phyloP scores from a whole-genome alignment of 202 grass and related monocot species.

The Musa balbisiana region DNA sequence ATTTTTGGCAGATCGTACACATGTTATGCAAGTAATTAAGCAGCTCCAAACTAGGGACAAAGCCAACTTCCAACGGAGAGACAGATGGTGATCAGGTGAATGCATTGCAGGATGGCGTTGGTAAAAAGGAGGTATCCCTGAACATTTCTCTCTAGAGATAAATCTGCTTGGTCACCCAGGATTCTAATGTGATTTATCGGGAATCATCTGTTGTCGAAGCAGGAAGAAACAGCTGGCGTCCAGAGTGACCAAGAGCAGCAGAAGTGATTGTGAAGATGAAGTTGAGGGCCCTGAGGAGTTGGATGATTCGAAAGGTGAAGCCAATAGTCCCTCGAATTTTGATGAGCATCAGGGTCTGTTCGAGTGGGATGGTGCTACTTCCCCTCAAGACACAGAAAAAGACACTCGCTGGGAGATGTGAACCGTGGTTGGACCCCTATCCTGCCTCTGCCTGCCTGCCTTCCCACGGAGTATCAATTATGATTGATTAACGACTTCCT shows the following conservation, averaged over 20 bases:
- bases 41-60: conserved; percentile 40
- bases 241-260: conserved; percentile 16
- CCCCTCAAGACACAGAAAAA: no score
- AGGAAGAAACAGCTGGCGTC: conserved; percentile 1
- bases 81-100: conserved; percentile 22
- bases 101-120: conserved; percentile 22
- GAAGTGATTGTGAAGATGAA: conserved; percentile 20
- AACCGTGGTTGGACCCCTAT: background rate
- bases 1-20: conserved; percentile 40
- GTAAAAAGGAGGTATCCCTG: conserved; percentile 25
- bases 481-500: no score
- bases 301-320: background rate
- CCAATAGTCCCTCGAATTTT: conserved; percentile 19
- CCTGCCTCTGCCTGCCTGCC: no score
- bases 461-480: no score
- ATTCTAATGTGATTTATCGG: background rate
- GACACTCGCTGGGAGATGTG: background rate
- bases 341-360: conserved; percentile 32
- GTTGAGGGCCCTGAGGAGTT: background rate
- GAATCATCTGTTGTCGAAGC: background rate
- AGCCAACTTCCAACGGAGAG: conserved; percentile 11
- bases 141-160: background rate
- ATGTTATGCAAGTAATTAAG: conserved; percentile 53
- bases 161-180: background rate
- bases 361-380: conserved; percentile 29